A percentile compares a stretch with the other conserved stretches of the same genome.
Conservation (phyloP, 2,329 filamentous ascomycete genomes). For the Elsinoe necatrix region DNA sequence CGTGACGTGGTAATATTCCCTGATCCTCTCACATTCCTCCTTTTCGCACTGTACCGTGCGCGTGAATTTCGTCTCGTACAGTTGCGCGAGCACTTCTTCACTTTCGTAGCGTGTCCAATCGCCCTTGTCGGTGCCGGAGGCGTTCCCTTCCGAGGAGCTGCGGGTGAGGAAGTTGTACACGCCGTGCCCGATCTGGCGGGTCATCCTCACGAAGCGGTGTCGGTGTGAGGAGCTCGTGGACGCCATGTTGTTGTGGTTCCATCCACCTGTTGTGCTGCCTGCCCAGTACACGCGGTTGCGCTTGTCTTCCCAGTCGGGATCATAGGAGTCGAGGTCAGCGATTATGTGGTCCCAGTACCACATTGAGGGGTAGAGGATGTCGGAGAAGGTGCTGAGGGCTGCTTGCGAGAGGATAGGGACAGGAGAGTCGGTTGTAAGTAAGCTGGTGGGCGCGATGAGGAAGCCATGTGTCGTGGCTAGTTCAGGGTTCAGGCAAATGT, state of each 20-base stretch:
- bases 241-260: slow-evolving; percentile 22
- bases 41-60: slow-evolving; percentile 39
- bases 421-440: slow-evolving; percentile 33
- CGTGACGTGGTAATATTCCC: slow-evolving; percentile 19
- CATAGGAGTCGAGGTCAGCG: slow-evolving; percentile 34
- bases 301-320: slow-evolving; percentile 45
- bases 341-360: slow-evolving; percentile 31
- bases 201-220: slow-evolving; percentile 41
- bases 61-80: slow-evolving; percentile 42
- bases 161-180: slow-evolving; percentile 20
- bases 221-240: slow-evolving; percentile 33
- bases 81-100: slow-evolving; percentile 30
- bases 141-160: neutral
- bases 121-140: slow-evolving; percentile 9
- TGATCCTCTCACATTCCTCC: slow-evolving; percentile 27
- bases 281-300: slow-evolving; percentile 48
- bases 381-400: slow-evolving; percentile 39
- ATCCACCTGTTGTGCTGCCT: slow-evolving; percentile 46
- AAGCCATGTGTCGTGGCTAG: slow-evolving; percentile 40
- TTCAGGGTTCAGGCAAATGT: slow-evolving; percentile 41
- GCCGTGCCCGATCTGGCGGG: slow-evolving; percentile 16
- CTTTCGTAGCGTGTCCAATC: slow-evolving; percentile 9
- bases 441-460: slow-evolving; percentile 37
- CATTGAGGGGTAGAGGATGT: slow-evolving; percentile 48
- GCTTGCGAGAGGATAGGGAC: slow-evolving; percentile 44